Base-by-base conservation (phyloP, 805 yeast species). In the Ogataea saltuana region DNA sequence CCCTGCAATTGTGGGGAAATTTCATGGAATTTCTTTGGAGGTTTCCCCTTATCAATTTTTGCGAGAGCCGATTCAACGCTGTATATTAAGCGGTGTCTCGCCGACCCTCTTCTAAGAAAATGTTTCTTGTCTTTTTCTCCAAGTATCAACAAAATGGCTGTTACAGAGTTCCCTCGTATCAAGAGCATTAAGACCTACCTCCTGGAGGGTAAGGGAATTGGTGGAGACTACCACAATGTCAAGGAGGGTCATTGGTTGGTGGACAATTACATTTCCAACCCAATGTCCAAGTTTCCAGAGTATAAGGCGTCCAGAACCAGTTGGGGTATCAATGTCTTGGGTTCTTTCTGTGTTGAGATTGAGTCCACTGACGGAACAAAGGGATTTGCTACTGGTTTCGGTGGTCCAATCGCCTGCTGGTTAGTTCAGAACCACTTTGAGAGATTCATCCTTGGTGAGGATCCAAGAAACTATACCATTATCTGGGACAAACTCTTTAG, bases 391-490 rank as follows among this genome's bases (percentile, higher is more conserved):
- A 73, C 77, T 30, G 78, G 78, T 15, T 72, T 73, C 53, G 78
- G 78, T 33, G 78, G 78, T n/a, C 72, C 72, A 41, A 67, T 71
- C 20, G 75, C 75, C 4, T 71, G 76, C 52, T 70, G 77, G 75
- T 56, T 73, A 32, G 70, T 69, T 41, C 66, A 70, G 48, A 51
- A 69, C 41, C 78, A 74, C 53, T 74, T 73, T 55, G 61, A 61
- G 50, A 61, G 79, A 57, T 74, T 74, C 61, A 50, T 74, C 27
- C 55, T 65, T 26, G 76, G 72, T 28, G 70, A 60, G 34, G 79
- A 74, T 52, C 79, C 79, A 46, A 63, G 78, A 57, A 68, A 74
- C 55, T 51, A 62, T 42, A 72, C 71, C 50, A 21, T 65, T 18
- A 58, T 74, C 26, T 73, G 78, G 76, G 79, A 74, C 52, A 71